Base-by-base conservation (phyloP, 352 stramenopile species). In the Globisporangium cederbergense region DNA sequence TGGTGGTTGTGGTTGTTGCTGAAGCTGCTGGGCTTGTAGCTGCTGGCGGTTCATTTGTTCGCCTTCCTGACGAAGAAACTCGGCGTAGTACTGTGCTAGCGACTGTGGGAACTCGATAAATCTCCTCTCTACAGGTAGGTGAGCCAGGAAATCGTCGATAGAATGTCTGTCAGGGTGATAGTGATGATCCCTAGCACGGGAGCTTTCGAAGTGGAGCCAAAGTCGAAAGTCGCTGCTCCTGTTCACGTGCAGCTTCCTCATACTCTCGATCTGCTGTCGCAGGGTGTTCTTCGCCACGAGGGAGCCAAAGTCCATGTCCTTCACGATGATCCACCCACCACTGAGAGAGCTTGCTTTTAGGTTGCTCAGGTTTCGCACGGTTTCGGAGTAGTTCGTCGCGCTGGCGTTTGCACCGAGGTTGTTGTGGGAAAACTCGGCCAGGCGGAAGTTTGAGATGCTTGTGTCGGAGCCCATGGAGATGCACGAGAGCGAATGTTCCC, bases 101-200 rank as follows among this genome's bases (percentile, higher is more conserved):
- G 67, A 72, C 60, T 79, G 71, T 5, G 72, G 73, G 20, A 61
- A 64, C 58, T 82, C 73, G 20, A 77, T 30, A 40, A 75, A 77
- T 34, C 60, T 47, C 30, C 70, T 55, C 55, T 75, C 62, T 3
- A 55, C 55, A 14, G 60, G 57, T 58, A 79, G 42, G 43, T 57
- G 45, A 22, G 55, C 54, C 9, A 69, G 36, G 38, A 66, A 59
- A 5, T 64, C 47, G 5, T 62, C 34, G 3, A 18, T 11, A 54
- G 11, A 14, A 22, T 30, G 50, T 49, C 43, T 49, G 16, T 22
- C 36, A 20, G 5, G 16, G 18, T 25, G 14, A 53, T 43, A 10
- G 5, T 11, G 36, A 61, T 5, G 50, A 0, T 38, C 38, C 51
- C 64, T 5, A 30, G 0, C 9, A 36, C 13, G 46, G 16, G 58